phyloP scores from a whole-genome alignment of 345 rosid genomes.

The Carallia brachiata region DNA sequence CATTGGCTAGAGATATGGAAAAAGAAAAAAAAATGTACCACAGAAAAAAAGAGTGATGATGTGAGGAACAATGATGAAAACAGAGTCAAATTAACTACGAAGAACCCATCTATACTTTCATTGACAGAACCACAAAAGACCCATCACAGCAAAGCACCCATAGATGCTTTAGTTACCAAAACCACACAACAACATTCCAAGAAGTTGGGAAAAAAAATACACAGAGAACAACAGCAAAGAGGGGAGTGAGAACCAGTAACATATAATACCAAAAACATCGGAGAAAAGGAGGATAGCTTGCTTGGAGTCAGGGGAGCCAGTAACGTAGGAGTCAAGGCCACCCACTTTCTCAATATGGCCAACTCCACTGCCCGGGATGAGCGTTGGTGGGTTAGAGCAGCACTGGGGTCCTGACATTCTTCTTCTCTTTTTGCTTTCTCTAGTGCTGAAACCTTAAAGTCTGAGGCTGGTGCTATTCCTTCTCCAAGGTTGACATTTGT shows the following conservation, averaged over 20 bases:
- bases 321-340: conserved; percentile 60
- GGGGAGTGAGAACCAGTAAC: neutral
- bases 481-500: no score
- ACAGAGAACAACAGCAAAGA: neutral
- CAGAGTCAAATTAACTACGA: no score
- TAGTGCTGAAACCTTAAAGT: no score
- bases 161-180: neutral
- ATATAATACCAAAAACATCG: conserved; percentile 44
- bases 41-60: no score
- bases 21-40: no score
- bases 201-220: neutral
- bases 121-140: neutral
- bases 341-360: conserved; percentile 62
- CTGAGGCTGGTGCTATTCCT: no score
- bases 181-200: neutral
- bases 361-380: conserved; percentile 45
- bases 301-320: conserved; percentile 59
- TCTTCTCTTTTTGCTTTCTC: neutral
- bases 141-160: neutral
- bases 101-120: neutral
- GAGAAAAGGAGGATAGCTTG: conserved; percentile 61
- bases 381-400: conserved; percentile 65
- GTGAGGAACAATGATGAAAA: no score
- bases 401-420: conserved; percentile 72
- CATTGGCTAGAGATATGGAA: neutral